Percentiles rank a stretch among this genome's conserved stretches.
Conservation (phyloP, 140 eudicot genomes). For the Oenanthe javanica region DNA sequence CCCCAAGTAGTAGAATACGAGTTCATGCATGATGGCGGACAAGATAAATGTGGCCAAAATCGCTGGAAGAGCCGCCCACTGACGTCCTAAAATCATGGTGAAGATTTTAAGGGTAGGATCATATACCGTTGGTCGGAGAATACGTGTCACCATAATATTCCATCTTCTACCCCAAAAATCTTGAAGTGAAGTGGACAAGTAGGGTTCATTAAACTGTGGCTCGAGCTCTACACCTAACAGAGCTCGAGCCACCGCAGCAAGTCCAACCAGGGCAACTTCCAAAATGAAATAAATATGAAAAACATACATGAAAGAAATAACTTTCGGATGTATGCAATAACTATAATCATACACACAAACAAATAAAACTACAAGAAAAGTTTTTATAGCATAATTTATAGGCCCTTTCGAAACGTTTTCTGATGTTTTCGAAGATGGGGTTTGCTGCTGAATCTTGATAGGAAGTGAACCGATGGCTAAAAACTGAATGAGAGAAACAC, state of each 20-base stretch:
- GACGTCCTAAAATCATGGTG: slow-evolving; percentile 25
- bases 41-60: slow-evolving; percentile 43
- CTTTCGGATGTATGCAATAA: slow-evolving; percentile 14
- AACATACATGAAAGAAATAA: slow-evolving; percentile 14
- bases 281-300: slow-evolving; percentile 22
- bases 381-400: slow-evolving; percentile 20
- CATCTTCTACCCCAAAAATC: slow-evolving; percentile 56
- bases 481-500: slow-evolving; percentile 23
- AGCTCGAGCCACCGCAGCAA: slow-evolving; percentile 6
- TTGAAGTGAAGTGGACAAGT: slow-evolving; percentile 40
- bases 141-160: slow-evolving; percentile 36
- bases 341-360: slow-evolving; percentile 14
- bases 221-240: slow-evolving; percentile 26
- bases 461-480: slow-evolving; percentile 22
- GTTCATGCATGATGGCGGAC: slow-evolving; percentile 69
- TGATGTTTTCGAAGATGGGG: slow-evolving; percentile 11
- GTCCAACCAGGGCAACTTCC: slow-evolving; percentile 21
- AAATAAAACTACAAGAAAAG: slow-evolving; percentile 19
- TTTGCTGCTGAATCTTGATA: slow-evolving; percentile 20
- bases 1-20: slow-evolving; percentile 44
- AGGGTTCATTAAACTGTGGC: slow-evolving; percentile 39
- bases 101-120: slow-evolving; percentile 23
- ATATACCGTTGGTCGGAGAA: slow-evolving; percentile 30
- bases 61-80: slow-evolving; percentile 62
- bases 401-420: not conserved